Conservation (phyloP, 805 yeast species). For the Candida nemodendra region DNA sequence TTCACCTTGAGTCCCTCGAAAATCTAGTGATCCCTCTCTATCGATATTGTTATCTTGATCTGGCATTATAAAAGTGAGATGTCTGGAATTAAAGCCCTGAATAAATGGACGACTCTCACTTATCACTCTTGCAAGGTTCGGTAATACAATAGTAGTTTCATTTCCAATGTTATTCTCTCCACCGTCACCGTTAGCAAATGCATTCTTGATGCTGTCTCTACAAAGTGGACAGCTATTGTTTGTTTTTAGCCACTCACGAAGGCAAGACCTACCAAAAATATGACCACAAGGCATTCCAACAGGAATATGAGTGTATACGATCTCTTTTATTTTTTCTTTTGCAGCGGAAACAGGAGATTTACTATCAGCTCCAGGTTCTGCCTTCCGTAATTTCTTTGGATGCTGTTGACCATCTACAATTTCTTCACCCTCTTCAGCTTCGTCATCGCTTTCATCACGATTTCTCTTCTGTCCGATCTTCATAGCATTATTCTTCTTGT, state of each 20-base stretch:
- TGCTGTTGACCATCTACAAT: constrained; percentile 6
- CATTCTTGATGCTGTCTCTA: constrained; percentile 50
- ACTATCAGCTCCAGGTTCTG: constrained; percentile 9
- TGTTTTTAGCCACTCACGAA: constrained; percentile 75
- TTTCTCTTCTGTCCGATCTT: constrained; percentile 19
- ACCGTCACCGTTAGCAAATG: constrained; percentile 19
- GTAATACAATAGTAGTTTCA: constrained; percentile 35
- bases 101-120: constrained; percentile 31
- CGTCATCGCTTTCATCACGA: constrained; percentile 8
- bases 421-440: constrained; percentile 3
- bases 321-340: constrained; percentile 22
- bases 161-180: constrained; percentile 10
- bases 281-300: constrained; percentile 83
- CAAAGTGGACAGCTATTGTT: constrained; percentile 86
- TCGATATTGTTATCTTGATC: constrained; percentile 22
- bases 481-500: background rate
- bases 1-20: constrained; percentile 14
- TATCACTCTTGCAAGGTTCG: constrained; percentile 35
- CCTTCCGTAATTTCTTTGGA: constrained; percentile 13
- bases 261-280: constrained; percentile 81
- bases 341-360: constrained; percentile 15
- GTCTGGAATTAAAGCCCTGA: constrained; percentile 31
- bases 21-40: constrained; percentile 10
- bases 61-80: constrained; percentile 31
- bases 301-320: constrained; percentile 55